phyloP scores from a whole-genome alignment of 305 asterid species.

The Ajuga reptans region DNA sequence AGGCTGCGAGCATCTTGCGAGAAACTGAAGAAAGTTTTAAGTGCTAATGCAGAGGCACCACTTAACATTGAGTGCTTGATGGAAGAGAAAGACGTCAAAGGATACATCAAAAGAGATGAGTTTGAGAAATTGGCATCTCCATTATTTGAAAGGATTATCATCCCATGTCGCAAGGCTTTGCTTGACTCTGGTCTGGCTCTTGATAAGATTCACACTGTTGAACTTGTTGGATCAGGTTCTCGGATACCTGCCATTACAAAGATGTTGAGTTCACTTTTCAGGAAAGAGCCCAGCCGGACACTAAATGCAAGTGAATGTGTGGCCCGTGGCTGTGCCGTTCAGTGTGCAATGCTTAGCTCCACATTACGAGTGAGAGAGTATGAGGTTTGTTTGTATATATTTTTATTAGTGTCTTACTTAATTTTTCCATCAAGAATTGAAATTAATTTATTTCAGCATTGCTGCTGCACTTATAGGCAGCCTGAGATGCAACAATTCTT shows the following conservation, averaged over 20 bases:
- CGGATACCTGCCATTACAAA: conserved; percentile 75
- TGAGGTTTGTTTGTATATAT: conserved; percentile 53
- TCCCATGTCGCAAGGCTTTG: conserved; percentile 74
- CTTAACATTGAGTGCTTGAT: conserved; percentile 89
- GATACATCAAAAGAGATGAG: conserved; percentile 79
- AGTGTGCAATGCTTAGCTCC: conserved; percentile 97
- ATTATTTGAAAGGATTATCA: conserved; percentile 55
- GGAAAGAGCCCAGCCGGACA: conserved; percentile 70
- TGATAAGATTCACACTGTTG: conserved; percentile 76
- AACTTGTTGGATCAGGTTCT: conserved; percentile 96
- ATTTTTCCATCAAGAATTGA: not conserved
- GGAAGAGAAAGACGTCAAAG: conserved; percentile 95
- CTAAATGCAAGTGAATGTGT: conserved; percentile 96
- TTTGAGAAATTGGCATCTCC: conserved; percentile 68
- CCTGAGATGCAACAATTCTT: conserved; percentile 7
- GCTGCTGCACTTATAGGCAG: not conserved
- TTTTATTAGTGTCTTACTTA: not conserved
- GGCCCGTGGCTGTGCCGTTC: conserved; percentile 91
- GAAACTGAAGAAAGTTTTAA: conserved; percentile 89
- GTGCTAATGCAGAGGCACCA: conserved; percentile 96
- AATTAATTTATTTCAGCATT: not conserved
- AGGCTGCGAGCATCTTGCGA: conserved; percentile 90
- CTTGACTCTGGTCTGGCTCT: conserved; percentile 51
- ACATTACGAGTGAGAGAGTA: conserved; percentile 65
- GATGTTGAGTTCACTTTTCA: conserved; percentile 52